Evolutionary conservation across 352 stramenopile species (phyloP).

Genomic region (Pythium graminicola): DNA sequence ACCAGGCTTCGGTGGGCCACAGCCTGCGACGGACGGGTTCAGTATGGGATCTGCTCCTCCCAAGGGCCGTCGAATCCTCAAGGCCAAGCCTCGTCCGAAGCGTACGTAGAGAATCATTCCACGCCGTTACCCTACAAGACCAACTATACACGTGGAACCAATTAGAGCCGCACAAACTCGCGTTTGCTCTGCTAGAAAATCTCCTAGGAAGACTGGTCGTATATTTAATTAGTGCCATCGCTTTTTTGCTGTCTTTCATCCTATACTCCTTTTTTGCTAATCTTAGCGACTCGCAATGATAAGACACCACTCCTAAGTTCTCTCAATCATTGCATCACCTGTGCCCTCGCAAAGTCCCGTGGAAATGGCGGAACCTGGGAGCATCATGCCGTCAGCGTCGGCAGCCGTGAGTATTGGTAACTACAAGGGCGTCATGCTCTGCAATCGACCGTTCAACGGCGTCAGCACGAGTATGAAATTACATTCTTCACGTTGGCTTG

Average conservation of each 20-base stretch:
- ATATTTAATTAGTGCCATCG: constrained; percentile 32
- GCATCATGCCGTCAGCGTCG: constrained; percentile 21
- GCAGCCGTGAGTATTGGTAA: constrained; percentile 87
- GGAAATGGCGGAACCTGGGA: constrained; percentile 25
- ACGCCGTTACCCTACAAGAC: background rate
- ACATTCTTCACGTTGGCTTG: background rate
- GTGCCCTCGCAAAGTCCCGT: too few relatives aligned
- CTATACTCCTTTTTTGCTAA: constrained; percentile 3
- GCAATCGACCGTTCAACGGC: constrained; percentile 90
- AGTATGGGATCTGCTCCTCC: constrained; percentile 53
- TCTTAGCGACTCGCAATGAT: constrained; percentile 5
- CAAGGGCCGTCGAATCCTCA: constrained; percentile 61
- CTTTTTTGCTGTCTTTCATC: constrained; percentile 11
- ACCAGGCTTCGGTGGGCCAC: constrained; percentile 11
- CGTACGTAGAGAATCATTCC: constrained; percentile 14
- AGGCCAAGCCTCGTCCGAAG: constrained; percentile 37
- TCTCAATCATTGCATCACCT: too few relatives aligned
- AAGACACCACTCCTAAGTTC: too few relatives aligned
- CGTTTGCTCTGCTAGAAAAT: constrained; percentile 10
- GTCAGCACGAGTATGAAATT: constrained; percentile 54
- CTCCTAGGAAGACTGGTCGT: constrained; percentile 17
- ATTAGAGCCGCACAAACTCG: constrained; percentile 11
- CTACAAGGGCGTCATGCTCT: constrained; percentile 95
- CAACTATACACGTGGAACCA: constrained; percentile 4
- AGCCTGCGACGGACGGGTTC: constrained; percentile 41